Evolutionary conservation across 2,329 filamentous ascomycete genomes (phyloP), one percentile per base, ranked within the genome.

Genomic region (Hortaea werneckii): DNA sequence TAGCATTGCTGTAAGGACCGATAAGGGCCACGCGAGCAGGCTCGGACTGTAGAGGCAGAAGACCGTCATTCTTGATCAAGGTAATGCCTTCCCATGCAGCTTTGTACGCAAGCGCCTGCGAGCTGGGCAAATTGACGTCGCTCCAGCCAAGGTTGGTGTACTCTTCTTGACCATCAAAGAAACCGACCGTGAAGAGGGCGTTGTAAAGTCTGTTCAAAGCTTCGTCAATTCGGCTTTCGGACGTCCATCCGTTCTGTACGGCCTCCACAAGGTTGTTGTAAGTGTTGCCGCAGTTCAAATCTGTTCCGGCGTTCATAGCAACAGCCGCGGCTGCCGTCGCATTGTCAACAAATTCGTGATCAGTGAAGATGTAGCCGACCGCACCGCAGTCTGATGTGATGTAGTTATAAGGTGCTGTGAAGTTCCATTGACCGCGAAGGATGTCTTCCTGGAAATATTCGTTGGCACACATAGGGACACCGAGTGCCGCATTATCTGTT

Each of bases 371-470:
- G 41, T 75, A 28, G 27, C 48, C 37, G 54, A 57, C 37, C 74
- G 82, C 75, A 46, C 80, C 79, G 52, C 82, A 85, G 56, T 85
- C 82, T 10, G 74, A 77, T 0, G 77, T 79, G 35, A 85, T 72
- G 57, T 75, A 82, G 50, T 82, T 76, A 41, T 79, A 72, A 37
- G 77, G 71, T 2, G 74, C 69, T 0, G 72, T 76, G 71, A 80
- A 86, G 39, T 69, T 71, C 77, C 81, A 85, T 54, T 79, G 75
- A 37, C 82, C 74, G 1, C 82, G 73, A 2, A 85, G 68, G 11
- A 85, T 67, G 0, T 75, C 75, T 50, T 80, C 70, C 34, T 85
- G 68, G 1, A 85, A 69, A 52, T 80, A 85, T 0, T 69, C 66
- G 52, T 77, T 76, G 0, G 79, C 78, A 53, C 82, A 85, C 2